phyloP scores from a whole-genome alignment of 768 basidiomycete species.

The Phaeolepiota aurea region DNA sequence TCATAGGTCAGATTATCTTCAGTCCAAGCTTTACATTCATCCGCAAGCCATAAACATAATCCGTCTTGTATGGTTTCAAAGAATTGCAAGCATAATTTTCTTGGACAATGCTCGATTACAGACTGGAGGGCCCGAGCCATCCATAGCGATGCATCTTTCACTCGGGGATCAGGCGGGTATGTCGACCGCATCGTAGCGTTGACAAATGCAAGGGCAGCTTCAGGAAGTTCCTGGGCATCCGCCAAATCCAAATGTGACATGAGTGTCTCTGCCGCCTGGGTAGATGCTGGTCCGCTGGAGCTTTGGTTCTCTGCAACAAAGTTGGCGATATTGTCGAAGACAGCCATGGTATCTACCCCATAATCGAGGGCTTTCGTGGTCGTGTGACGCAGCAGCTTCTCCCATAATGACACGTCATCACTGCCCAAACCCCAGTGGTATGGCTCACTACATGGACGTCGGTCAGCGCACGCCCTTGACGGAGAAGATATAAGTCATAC shows the following conservation, averaged over 20 bases:
- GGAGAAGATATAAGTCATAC: constrained; percentile 26
- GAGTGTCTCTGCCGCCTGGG: constrained; percentile 55
- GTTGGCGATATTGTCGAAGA: constrained; percentile 51
- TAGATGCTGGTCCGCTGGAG: constrained; percentile 30
- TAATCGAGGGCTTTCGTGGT: constrained; percentile 52
- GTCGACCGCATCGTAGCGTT: constrained; percentile 49
- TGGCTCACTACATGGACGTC: constrained; percentile 19
- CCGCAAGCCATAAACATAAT: constrained; percentile 53
- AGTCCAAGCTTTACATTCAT: constrained; percentile 42
- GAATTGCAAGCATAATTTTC: constrained; percentile 32
- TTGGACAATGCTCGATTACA: constrained; percentile 48
- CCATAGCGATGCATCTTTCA: constrained; percentile 52
- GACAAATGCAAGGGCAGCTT: constrained; percentile 46
- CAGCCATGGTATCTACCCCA: constrained; percentile 40
- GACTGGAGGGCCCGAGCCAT: constrained; percentile 46
- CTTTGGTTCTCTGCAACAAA: constrained; percentile 31
- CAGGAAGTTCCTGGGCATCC: constrained; percentile 46
- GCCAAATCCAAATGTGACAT: constrained; percentile 43
- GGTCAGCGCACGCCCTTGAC: constrained; percentile 1
- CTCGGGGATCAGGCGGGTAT: constrained; percentile 58
- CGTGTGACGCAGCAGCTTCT: constrained; percentile 41
- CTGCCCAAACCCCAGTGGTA: constrained; percentile 43
- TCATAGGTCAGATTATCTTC: constrained; percentile 51
- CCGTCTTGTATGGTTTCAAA: constrained; percentile 47
- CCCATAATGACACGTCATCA: constrained; percentile 55